These are phyloP conservation scores for Geum urbanum DNA, from an alignment of 306 rosid genomes.

Conservation along the genomic window DNA sequence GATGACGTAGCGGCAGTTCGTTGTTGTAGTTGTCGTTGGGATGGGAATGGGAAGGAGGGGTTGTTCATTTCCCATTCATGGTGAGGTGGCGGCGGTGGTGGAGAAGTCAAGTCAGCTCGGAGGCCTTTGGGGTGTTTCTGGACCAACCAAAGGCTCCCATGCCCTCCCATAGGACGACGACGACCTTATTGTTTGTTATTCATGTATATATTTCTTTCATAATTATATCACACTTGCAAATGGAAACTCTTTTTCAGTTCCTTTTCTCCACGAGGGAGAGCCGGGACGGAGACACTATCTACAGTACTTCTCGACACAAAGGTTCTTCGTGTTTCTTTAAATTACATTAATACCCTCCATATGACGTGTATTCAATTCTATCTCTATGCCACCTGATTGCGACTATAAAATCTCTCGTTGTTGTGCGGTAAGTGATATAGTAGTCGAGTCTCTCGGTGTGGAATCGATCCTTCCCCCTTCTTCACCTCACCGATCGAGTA, in stretches of 20 bases:
- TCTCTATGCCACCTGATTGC: too few species aligned
- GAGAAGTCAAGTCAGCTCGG: conserved; percentile 5
- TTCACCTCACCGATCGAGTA: too few species aligned
- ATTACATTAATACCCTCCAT: conserved; percentile 10
- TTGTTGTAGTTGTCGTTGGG: background rate
- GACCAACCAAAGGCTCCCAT: conserved; percentile 38
- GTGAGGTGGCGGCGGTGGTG: conserved; percentile 1
- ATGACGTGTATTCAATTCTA: too few species aligned
- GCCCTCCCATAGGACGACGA: background rate
- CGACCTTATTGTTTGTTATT: too few species aligned
- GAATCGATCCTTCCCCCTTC: too few species aligned
- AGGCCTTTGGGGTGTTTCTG: conserved; percentile 14
- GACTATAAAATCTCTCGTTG: too few species aligned
- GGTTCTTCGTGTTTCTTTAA: background rate
- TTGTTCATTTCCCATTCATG: conserved; percentile 56
- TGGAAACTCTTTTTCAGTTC: too few species aligned
- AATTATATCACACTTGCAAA: too few species aligned
- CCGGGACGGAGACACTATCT: background rate
- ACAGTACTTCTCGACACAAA: background rate
- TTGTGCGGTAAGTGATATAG: too few species aligned
- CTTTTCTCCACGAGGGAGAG: too few species aligned
- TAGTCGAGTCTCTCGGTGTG: too few species aligned
- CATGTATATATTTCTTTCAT: too few species aligned
- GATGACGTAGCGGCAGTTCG: background rate
- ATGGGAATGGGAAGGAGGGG: conserved; percentile 15